Base-by-base conservation (phyloP, 2,329 filamentous ascomycete species). In the Ceratocystis alfenasii region DNA sequence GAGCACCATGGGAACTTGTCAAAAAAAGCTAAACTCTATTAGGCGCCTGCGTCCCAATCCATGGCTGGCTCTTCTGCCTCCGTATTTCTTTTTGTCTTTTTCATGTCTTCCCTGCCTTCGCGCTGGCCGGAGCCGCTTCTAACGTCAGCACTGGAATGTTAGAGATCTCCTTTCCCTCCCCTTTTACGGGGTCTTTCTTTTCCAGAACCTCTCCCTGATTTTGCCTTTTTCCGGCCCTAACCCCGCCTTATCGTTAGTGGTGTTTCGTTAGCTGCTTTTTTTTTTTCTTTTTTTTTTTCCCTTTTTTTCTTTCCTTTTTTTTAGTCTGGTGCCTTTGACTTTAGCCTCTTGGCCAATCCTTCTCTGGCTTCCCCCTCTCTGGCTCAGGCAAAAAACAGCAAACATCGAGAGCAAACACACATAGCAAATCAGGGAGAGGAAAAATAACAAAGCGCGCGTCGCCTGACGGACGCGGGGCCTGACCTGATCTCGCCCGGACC, bases 11-110 rank as follows among this genome's bases (percentile, higher is more conserved):
- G 48, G 48, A 53, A 53, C 53, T 30, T 57, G 53, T 57, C 53
- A 57, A 41, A 41, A 36, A 12, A 41, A n/a, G 53, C 53, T 57
- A 57, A 57, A 57, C 25, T 57, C 53, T 57, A 57, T 57, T 30
- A 33, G 53, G 25, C 28, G 22, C 12, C 20, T 55, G 17, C 50
- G 20, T 55, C 50, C 50, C n/a, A 28, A 17, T 25, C 20, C n/a
- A 55, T n/a, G 6, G 17, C 15, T 25, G 20, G 20, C 22, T 55
- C 15, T 25, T 22, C 50, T 25, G 8, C 22, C 50, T 55, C 50
- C 22, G 41, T 53, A 33, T 20, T 53, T 46, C 30, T 22, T 50
- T 33, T n/a, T 20, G 53, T 62, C 45, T 62, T 33, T 62, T 62
- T 44, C 48, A 48, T 46, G 22, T 65, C 8, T 36, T 61, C 59